Percentiles rank a stretch among this genome's conserved stretches.
These are phyloP conservation scores for Stephanodiscus minutulus DNA, from an alignment of 108 stramenopile species.

Conservation along the genomic window DNA sequence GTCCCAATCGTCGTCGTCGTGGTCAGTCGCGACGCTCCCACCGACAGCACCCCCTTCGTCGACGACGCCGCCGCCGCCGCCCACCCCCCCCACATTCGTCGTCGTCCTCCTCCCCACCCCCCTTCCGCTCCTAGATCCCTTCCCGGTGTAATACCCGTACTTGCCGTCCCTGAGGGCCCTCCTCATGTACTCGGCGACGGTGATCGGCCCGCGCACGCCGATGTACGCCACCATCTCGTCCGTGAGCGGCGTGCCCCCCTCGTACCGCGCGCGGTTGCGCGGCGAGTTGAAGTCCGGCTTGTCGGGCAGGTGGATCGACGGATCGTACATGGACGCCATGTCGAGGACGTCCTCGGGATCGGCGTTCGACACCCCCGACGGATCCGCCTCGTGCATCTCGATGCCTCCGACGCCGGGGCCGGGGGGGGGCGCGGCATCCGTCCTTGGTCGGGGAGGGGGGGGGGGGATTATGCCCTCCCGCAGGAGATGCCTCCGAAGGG, in stretches of 20 bases:
- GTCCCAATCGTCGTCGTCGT: constrained; percentile 47
- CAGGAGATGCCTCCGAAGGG: constrained; percentile 25
- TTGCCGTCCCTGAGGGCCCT: constrained; percentile 72
- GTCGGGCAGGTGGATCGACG: constrained; percentile 47
- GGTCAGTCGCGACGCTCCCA: not conserved
- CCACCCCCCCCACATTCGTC: not conserved
- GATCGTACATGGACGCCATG: constrained; percentile 50
- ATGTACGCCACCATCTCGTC: constrained; percentile 72
- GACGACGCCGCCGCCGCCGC: not conserved
- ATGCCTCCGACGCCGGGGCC: not conserved
- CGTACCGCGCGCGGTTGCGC: constrained; percentile 50
- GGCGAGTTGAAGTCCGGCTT: constrained; percentile 45
- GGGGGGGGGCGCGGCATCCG: not conserved
- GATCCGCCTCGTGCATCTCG: constrained; percentile 31
- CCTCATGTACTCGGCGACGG: constrained; percentile 80
- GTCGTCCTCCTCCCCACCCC: constrained; percentile 8
- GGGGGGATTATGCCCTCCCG: constrained; percentile 36
- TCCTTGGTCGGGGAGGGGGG: constrained; percentile 11
- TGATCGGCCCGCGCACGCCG: constrained; percentile 78
- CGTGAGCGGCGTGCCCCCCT: constrained; percentile 70
- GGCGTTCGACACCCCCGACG: constrained; percentile 40
- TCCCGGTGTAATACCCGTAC: constrained; percentile 79
- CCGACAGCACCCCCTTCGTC: not conserved
- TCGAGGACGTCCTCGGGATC: constrained; percentile 44
- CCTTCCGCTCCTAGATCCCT: constrained; percentile 42